phyloP scores from a whole-genome alignment of 768 basidiomycete species.

The Lactarius akahatsu region DNA sequence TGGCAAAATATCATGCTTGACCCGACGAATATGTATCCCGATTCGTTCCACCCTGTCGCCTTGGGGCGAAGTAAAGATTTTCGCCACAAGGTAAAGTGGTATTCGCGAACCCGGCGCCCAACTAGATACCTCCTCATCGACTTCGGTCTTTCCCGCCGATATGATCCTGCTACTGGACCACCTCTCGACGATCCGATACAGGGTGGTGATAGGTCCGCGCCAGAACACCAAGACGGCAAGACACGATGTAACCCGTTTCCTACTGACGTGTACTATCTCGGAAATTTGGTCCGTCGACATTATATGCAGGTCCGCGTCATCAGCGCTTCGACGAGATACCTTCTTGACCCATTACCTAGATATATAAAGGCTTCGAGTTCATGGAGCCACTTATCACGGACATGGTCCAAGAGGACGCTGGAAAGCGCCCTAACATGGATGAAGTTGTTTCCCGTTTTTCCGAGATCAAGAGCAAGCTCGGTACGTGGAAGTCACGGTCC shows the following conservation, averaged over 20 bases:
- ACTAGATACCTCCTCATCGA: constrained; percentile 35
- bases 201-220: constrained; percentile 33
- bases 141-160: constrained; percentile 33
- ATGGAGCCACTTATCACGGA: constrained; percentile 29
- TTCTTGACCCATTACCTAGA: not conserved
- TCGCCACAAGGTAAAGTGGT: constrained; percentile 15
- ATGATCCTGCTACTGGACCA: constrained; percentile 13
- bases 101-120: constrained; percentile 31
- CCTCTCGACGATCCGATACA: constrained; percentile 24
- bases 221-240: constrained; percentile 26
- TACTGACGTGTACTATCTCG: constrained; percentile 32
- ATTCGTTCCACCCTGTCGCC: constrained; percentile 17
- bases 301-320: constrained; percentile 20
- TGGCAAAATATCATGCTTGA: constrained; percentile 23
- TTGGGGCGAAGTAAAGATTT: constrained; percentile 7
- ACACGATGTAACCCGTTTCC: constrained; percentile 30
- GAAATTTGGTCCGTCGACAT: constrained; percentile 28
- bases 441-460: constrained; percentile 6
- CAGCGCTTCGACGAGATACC: too few species aligned
- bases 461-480: constrained; percentile 5
- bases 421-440: constrained; percentile 35
- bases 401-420: constrained; percentile 40
- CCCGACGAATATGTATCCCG: constrained; percentile 20
- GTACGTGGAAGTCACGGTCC: constrained; percentile 15
- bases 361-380: constrained; percentile 12